Evolutionary conservation across 2,329 filamentous ascomycete genomes (phyloP).

Genomic region (Sordariomycetes sp.): DNA sequence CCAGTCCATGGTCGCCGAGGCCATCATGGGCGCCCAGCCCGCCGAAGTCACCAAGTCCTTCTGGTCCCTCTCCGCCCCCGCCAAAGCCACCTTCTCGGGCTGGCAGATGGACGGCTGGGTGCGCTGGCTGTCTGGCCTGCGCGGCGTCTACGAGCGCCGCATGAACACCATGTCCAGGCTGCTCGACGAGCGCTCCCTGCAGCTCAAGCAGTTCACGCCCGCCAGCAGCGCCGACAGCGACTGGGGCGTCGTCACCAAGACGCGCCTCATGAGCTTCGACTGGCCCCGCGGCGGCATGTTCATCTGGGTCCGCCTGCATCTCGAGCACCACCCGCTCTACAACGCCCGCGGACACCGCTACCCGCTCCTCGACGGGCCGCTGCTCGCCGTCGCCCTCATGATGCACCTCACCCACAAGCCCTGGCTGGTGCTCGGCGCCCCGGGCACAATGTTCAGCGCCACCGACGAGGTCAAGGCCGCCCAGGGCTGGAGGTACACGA

Average conservation of each 20-base stretch:
- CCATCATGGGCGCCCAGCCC: conserved; percentile 60
- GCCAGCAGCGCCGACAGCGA: conserved; percentile 37
- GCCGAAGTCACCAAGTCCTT: conserved; percentile 31
- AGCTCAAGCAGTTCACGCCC: conserved; percentile 54
- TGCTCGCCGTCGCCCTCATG: conserved; percentile 59
- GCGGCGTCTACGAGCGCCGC: conserved; percentile 74
- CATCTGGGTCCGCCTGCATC: conserved; percentile 68
- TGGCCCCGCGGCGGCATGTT: conserved; percentile 91
- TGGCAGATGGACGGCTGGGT: conserved; percentile 86
- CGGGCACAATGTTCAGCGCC: conserved; percentile 67
- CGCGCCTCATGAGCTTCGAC: conserved; percentile 62
- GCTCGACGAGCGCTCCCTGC: conserved; percentile 58
- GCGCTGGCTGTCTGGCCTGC: conserved; percentile 78
- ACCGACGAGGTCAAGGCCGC: conserved; percentile 46
- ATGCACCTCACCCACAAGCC: conserved; percentile 61
- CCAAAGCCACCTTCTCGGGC: conserved; percentile 39
- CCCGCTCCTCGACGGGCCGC: conserved; percentile 39
- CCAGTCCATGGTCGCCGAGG: conserved; percentile 70
- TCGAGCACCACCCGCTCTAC: conserved; percentile 65
- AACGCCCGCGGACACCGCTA: conserved; percentile 17
- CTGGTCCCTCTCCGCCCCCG: conserved; percentile 33
- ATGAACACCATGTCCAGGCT: conserved; percentile 72
- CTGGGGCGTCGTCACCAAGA: conserved; percentile 70
- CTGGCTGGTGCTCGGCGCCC: conserved; percentile 59
- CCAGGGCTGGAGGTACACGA: conserved; percentile 61